These are phyloP conservation scores for Penicillium sp. DNA, from an alignment of 2,329 filamentous ascomycete genomes.

Conservation along the genomic window DNA sequence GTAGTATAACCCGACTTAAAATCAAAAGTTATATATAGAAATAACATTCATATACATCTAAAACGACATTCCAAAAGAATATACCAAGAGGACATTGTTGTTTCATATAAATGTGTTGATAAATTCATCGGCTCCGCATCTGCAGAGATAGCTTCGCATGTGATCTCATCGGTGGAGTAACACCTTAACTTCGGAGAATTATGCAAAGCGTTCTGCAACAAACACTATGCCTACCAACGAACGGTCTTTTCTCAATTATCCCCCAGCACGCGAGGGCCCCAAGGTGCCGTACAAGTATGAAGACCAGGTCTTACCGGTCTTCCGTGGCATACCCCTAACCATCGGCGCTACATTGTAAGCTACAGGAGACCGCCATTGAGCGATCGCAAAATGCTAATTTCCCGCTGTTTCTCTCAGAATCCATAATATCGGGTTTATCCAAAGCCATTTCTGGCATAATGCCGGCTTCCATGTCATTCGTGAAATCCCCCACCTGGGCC, in stretches of 20 bases:
- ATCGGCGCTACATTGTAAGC: slow-evolving; percentile 62
- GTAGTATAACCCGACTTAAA: neutral
- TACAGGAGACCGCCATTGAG: neutral
- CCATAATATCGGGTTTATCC: slow-evolving; percentile 58
- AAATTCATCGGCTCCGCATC: neutral
- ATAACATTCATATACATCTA: too few relatives aligned
- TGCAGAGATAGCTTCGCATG: neutral
- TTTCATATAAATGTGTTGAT: neutral
- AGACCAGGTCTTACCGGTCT: slow-evolving; percentile 65
- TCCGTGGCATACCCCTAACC: slow-evolving; percentile 64
- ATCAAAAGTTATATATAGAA: too few relatives aligned
- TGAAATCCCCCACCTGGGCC: slow-evolving; percentile 53
- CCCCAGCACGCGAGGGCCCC: slow-evolving; percentile 40
- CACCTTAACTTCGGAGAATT: neutral
- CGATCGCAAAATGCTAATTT: slow-evolving; percentile 2
- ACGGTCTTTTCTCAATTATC: slow-evolving; percentile 36
- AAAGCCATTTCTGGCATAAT: slow-evolving; percentile 68
- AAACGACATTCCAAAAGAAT: too few relatives aligned
- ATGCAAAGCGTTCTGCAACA: neutral
- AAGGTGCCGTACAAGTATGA: slow-evolving; percentile 46
- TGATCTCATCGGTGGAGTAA: slow-evolving; percentile 8
- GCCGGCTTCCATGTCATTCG: slow-evolving; percentile 63
- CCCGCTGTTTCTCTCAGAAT: slow-evolving; percentile 45
- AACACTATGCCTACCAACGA: slow-evolving; percentile 21
- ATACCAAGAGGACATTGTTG: too few relatives aligned